These are phyloP conservation scores for Dionaea muscipula DNA, from an alignment of 179 eudicot species.

Conservation along the genomic window DNA sequence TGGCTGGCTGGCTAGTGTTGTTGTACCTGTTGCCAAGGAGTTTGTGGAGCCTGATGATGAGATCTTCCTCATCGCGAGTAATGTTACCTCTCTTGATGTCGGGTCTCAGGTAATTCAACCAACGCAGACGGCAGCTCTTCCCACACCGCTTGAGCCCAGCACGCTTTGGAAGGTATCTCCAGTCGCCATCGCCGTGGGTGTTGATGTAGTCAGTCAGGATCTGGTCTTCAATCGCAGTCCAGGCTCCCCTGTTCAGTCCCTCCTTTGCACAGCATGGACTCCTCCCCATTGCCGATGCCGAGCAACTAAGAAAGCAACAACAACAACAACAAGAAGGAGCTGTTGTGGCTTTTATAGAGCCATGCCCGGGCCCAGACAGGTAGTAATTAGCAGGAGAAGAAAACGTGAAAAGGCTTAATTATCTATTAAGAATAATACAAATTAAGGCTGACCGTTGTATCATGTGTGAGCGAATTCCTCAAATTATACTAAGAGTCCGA, in stretches of 20 bases:
- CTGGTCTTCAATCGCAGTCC: conserved; percentile 19
- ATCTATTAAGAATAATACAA: too few relatives aligned
- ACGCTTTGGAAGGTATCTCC: conserved; percentile 12
- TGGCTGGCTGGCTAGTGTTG: neutral
- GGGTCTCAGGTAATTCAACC: conserved; percentile 12
- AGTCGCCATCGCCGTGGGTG: conserved; percentile 17
- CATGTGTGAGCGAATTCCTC: too few relatives aligned
- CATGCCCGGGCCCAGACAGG: too few relatives aligned
- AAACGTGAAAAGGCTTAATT: too few relatives aligned
- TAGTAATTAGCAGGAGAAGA: too few relatives aligned
- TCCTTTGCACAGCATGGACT: conserved; percentile 17
- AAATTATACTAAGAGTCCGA: too few relatives aligned
- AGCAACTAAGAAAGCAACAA: too few relatives aligned
- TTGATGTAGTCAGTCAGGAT: conserved; percentile 7
- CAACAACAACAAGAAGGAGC: too few relatives aligned
- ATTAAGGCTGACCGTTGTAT: too few relatives aligned
- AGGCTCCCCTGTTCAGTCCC: conserved; percentile 18
- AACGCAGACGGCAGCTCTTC: conserved; percentile 12
- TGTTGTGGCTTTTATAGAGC: too few relatives aligned
- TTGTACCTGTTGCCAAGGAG: conserved; percentile 12
- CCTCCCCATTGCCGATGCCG: conserved; percentile 18
- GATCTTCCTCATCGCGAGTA: conserved; percentile 12
- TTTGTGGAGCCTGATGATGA: conserved; percentile 11
- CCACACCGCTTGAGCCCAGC: conserved; percentile 17
- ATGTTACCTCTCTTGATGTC: conserved; percentile 16